Evolutionary conservation across 305 asterid species (phyloP).

Genomic region (Fraxinus greggii): DNA sequence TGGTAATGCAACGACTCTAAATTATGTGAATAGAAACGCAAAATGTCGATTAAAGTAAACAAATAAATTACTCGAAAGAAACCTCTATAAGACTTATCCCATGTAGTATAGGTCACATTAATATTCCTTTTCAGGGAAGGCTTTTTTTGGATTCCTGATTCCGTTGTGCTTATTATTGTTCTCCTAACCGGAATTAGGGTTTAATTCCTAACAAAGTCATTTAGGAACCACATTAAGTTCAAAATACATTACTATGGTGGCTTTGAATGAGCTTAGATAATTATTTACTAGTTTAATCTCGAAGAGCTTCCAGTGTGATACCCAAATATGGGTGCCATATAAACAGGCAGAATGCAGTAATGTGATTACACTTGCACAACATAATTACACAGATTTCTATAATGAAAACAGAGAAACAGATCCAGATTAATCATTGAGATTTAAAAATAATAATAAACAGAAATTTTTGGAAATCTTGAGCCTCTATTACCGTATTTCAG

Average conservation of each 20-base stretch:
- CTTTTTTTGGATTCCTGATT: not conserved
- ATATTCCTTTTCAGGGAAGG: not conserved
- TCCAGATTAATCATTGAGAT: not conserved
- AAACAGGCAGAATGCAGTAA: not conserved
- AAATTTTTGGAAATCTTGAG: not conserved
- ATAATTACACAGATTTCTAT: not conserved
- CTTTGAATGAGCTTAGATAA: not conserved
- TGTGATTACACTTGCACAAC: not conserved
- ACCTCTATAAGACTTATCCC: not conserved
- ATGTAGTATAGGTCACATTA: not conserved
- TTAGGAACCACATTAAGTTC: not conserved
- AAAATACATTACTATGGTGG: not conserved
- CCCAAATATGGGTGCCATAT: not conserved
- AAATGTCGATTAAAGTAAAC: not conserved
- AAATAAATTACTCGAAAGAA: not conserved
- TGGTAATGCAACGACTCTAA: not conserved
- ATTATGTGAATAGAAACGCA: not conserved
- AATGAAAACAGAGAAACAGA: not conserved
- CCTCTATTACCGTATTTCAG: not conserved
- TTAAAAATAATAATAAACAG: not conserved
- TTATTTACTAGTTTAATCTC: not conserved
- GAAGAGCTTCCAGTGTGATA: not conserved
- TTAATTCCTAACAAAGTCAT: not conserved
- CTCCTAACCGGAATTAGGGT: not conserved
- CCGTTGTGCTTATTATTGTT: not conserved